Evolutionary conservation across 768 basidiomycete species (phyloP).

Genomic region (Leccinum uliginosum): DNA sequence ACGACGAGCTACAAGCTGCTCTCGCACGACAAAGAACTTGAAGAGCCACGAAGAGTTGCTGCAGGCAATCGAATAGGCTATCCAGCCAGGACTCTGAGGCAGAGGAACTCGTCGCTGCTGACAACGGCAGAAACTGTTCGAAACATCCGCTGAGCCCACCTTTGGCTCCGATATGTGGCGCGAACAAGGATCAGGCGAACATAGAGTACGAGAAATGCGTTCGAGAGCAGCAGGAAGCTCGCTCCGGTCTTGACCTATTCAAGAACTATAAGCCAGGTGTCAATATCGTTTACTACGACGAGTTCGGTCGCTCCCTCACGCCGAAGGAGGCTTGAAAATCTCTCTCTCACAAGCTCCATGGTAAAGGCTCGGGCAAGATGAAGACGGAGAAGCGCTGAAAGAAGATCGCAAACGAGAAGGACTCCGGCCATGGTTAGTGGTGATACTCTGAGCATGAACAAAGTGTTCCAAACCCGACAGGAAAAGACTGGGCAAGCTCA

Average conservation of each 20-base stretch:
- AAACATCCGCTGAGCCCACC: no score
- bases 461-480: slow-evolving; percentile 89
- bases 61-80: no score
- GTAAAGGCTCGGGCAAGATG: slow-evolving; percentile 93
- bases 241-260: slow-evolving; percentile 76
- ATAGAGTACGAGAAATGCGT: slow-evolving; percentile 92
- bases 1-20: slow-evolving; percentile 95
- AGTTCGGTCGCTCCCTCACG: slow-evolving; percentile 83
- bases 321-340: slow-evolving; percentile 99
- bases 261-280: slow-evolving; percentile 96
- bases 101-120: no score
- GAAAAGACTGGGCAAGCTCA: slow-evolving; percentile 95
- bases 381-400: slow-evolving; percentile 96
- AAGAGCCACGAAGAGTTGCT: no score
- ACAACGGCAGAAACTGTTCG: no score
- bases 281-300: slow-evolving; percentile 95
- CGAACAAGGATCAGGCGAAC: slow-evolving; percentile 86
- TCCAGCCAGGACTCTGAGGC: no score
- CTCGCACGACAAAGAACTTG: slow-evolving; percentile 84
- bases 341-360: slow-evolving; percentile 96
- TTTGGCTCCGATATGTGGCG: no score
- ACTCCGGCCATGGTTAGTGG: slow-evolving; percentile 92
- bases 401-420: slow-evolving; percentile 95
- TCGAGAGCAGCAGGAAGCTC: slow-evolving; percentile 88
- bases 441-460: slow-evolving; percentile 93